These are phyloP conservation scores for Yamadazyma nakazawae DNA, from an alignment of 805 yeast species.

Conservation along the genomic window DNA sequence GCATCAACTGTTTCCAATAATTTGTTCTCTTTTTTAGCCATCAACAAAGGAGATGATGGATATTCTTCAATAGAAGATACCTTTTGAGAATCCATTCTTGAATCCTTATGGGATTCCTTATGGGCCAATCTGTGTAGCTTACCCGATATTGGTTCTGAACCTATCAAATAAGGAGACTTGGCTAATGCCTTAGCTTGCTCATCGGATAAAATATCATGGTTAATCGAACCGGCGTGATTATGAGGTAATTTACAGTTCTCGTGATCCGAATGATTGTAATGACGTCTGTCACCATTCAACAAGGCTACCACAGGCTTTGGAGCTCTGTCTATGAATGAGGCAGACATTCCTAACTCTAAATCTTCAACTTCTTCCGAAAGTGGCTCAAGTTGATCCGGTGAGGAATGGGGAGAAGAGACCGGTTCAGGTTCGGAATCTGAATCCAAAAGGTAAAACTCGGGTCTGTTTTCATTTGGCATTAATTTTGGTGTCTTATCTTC, in stretches of 20 bases:
- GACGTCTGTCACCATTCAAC: slow-evolving; percentile 15
- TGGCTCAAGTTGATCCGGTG: slow-evolving; percentile 3
- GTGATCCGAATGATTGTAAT: slow-evolving; percentile 19
- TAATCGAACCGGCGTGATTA: slow-evolving; percentile 31
- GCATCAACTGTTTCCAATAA: slow-evolving; percentile 53
- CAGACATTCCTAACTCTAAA: slow-evolving; percentile 37
- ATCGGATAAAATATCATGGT: slow-evolving; percentile 39
- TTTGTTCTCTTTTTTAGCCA: slow-evolving; percentile 41
- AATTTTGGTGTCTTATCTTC: slow-evolving; percentile 23
- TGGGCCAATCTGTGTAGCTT: slow-evolving; percentile 37
- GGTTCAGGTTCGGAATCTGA: slow-evolving; percentile 9
- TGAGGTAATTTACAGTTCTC: slow-evolving; percentile 32
- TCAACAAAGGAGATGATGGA: slow-evolving; percentile 22
- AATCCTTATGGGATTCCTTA: not conserved
- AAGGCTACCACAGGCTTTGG: slow-evolving; percentile 37
- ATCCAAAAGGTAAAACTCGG: slow-evolving; percentile 5
- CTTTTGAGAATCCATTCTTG: no score
- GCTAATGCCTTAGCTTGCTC: slow-evolving; percentile 54
- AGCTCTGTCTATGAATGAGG: slow-evolving; percentile 37
- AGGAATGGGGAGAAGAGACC: not conserved
- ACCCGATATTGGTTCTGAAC: slow-evolving; percentile 60
- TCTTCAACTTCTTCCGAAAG: slow-evolving; percentile 27
- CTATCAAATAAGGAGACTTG: slow-evolving; percentile 51
- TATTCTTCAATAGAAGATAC: slow-evolving; percentile 16
- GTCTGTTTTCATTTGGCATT: slow-evolving; percentile 20